These are phyloP conservation scores for Coemansia brasiliensis DNA, from an alignment of 192 early-diverging fungal species.

Conservation along the genomic window DNA sequence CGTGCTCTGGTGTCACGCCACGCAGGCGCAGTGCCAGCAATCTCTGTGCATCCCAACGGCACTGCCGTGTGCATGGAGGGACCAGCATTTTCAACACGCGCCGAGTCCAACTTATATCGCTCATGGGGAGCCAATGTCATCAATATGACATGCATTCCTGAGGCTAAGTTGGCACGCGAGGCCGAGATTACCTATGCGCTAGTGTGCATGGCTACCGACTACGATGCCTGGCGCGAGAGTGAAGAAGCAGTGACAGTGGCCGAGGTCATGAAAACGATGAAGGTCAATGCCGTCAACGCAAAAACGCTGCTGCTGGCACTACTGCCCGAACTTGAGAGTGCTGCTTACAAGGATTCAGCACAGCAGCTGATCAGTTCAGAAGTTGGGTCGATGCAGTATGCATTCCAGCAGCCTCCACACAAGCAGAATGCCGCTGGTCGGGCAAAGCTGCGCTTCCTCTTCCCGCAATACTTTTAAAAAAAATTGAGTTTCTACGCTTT, in stretches of 20 bases:
- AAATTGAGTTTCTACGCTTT: background rate
- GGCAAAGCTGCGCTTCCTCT: constrained; percentile 77
- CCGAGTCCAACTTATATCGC: constrained; percentile 96
- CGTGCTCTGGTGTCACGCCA: constrained; percentile 71
- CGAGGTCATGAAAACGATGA: constrained; percentile 85
- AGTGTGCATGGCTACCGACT: constrained; percentile 99
- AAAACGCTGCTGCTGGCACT: constrained; percentile 73
- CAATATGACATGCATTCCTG: constrained; percentile 98
- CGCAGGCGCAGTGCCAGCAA: constrained; percentile 49
- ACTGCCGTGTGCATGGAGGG: constrained; percentile 98
- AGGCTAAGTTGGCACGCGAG: constrained; percentile 95
- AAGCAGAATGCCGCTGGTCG: constrained; percentile 70
- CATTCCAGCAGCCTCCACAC: constrained; percentile 79
- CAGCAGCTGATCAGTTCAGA: constrained; percentile 60
- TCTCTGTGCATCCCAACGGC: constrained; percentile 71
- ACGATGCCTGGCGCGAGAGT: constrained; percentile 84
- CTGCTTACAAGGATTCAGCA: constrained; percentile 57
- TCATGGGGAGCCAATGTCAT: constrained; percentile 90
- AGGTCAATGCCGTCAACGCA: constrained; percentile 80
- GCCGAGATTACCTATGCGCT: constrained; percentile 98
- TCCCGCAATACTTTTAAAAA: constrained; percentile 77
- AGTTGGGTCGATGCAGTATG: constrained; percentile 80
- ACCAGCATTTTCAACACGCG: constrained; percentile 95
- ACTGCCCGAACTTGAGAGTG: constrained; percentile 74
- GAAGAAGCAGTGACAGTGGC: constrained; percentile 85